Percentiles rank a stretch among this genome's conserved stretches.
Evolutionary conservation across 179 eudicot genomes (phyloP).

Genomic region (Amaranthus tricolor): DNA sequence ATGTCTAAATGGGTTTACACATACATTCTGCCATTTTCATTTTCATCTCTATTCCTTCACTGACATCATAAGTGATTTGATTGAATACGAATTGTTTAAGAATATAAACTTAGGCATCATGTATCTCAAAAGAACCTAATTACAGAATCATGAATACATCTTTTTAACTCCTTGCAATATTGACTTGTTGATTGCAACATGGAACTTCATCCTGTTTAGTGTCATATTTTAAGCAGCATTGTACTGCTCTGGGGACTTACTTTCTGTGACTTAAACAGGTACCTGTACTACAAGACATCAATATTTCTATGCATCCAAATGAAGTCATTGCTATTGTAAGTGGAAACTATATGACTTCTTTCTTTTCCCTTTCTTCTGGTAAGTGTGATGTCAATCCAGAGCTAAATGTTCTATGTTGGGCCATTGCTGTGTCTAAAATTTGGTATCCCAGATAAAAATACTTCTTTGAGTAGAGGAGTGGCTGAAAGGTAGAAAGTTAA

Average conservation of each 20-base stretch:
- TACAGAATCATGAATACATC: not conserved
- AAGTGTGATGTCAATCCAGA: not conserved
- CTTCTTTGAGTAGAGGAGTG: not conserved
- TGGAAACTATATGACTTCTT: conserved; percentile 9
- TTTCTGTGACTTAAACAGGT: conserved; percentile 50
- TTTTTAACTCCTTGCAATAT: not conserved
- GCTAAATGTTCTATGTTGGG: not conserved
- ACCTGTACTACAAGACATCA: conserved; percentile 62
- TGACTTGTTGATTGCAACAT: not conserved
- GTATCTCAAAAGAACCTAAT: not conserved
- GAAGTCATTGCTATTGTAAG: conserved; percentile 94
- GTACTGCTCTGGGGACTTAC: conserved; percentile 22
- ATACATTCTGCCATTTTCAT: too few species aligned
- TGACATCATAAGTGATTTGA: not conserved
- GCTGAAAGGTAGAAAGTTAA: not conserved
- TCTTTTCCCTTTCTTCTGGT: not conserved
- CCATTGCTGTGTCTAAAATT: too few species aligned
- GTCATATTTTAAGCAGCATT: not conserved
- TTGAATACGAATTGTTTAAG: not conserved
- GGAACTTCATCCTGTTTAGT: not conserved
- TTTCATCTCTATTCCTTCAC: not conserved
- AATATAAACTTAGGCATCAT: not conserved
- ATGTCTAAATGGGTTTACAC: conserved; percentile 1
- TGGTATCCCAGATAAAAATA: not conserved
- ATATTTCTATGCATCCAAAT: conserved; percentile 67